These are phyloP conservation scores for Trematosphaeria pertusa DNA, from an alignment of 2,329 filamentous ascomycete species.

Conservation along the genomic window DNA sequence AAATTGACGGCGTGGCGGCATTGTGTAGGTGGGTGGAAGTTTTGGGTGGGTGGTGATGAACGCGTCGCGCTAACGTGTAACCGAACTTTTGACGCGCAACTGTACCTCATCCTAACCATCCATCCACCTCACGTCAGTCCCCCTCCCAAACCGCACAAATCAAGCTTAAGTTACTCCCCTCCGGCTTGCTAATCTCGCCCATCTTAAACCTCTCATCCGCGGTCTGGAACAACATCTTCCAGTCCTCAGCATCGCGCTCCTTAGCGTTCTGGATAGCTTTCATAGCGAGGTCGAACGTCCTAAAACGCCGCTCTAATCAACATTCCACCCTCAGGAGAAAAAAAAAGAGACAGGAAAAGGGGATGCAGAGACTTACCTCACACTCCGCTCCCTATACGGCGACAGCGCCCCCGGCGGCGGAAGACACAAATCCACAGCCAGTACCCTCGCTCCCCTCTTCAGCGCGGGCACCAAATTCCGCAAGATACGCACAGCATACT, in stretches of 20 bases:
- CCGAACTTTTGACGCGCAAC: no score
- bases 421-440: slow-evolving; percentile 49
- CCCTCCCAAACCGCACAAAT: background rate
- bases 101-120: no score
- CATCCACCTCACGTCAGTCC: no score
- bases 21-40: no score
- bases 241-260: background rate
- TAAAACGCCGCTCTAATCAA: no score
- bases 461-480: slow-evolving; percentile 9
- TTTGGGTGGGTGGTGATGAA: no score
- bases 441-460: background rate
- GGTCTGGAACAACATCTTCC: background rate
- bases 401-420: background rate
- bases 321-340: no score
- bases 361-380: background rate
- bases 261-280: background rate
- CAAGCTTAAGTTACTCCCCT: background rate
- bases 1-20: no score
- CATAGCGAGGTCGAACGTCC: background rate
- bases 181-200: background rate
- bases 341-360: no score
- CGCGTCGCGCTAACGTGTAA: no score
- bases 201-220: slow-evolving; percentile 2
- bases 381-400: background rate
- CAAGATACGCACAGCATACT: slow-evolving; percentile 9